A percentile compares a stretch with the other conserved stretches of the same genome.
Conservation (phyloP, 495 filamentous ascomycete species). For the Arthonia radiata region DNA sequence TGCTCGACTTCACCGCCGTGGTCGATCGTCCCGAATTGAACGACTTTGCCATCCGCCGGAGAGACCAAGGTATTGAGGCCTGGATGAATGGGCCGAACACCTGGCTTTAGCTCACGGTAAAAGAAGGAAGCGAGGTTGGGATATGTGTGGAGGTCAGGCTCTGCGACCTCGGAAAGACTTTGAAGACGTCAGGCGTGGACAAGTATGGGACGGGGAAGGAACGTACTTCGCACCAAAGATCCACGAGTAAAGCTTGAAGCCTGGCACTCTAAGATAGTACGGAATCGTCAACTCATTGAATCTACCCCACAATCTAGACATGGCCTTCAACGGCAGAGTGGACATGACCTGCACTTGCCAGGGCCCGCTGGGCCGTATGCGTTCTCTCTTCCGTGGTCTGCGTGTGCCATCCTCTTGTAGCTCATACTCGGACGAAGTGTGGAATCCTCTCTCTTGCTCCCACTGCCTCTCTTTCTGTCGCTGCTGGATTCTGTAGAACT, state of each 20-base stretch:
- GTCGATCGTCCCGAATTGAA: slow-evolving; percentile 83
- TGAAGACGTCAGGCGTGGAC: slow-evolving; percentile 1
- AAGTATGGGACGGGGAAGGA: neutral
- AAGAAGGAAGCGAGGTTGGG: slow-evolving; percentile 93
- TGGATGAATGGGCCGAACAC: slow-evolving; percentile 63
- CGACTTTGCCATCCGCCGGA: slow-evolving; percentile 67
- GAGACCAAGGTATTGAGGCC: slow-evolving; percentile 56
- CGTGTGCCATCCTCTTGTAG: slow-evolving; percentile 9
- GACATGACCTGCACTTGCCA: slow-evolving; percentile 97
- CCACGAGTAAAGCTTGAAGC: slow-evolving; percentile 84
- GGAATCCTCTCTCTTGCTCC: slow-evolving; percentile 19
- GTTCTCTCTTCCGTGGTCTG: slow-evolving; percentile 34
- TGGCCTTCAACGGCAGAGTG: slow-evolving; percentile 76
- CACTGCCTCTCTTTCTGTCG: slow-evolving; percentile 29
- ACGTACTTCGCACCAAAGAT: slow-evolving; percentile 73
- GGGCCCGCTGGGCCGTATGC: slow-evolving; percentile 63
- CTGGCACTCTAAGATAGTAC: slow-evolving; percentile 69
- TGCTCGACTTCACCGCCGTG: slow-evolving; percentile 93
- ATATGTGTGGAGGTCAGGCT: slow-evolving; percentile 69
- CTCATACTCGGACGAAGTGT: too few species aligned
- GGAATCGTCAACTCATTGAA: slow-evolving; percentile 90
- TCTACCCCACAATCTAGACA: slow-evolving; percentile 77
- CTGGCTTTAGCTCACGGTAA: slow-evolving; percentile 80
- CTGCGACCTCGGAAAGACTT: slow-evolving; percentile 59
- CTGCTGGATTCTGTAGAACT: slow-evolving; percentile 44